Conservation (phyloP, 768 basidiomycete species). For the Leccinum ochraceum region DNA sequence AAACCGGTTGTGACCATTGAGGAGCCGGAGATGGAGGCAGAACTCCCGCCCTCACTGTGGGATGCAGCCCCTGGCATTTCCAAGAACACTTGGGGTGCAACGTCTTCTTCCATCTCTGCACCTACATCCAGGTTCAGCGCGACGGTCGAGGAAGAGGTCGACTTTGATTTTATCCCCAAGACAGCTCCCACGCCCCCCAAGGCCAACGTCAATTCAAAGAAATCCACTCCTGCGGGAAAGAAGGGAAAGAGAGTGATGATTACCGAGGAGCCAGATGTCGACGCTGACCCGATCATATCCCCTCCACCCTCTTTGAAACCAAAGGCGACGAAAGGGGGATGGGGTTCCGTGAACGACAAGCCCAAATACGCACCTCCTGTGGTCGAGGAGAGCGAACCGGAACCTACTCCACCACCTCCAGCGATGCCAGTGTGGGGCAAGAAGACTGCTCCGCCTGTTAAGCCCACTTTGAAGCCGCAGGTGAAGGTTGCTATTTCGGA, state of each 20-base stretch:
- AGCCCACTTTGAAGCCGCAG: slow-evolving; percentile 15
- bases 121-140: slow-evolving; percentile 9
- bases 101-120: slow-evolving; percentile 2
- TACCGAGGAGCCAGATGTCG: slow-evolving; percentile 28
- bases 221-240: slow-evolving; percentile 10
- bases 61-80: slow-evolving; percentile 12
- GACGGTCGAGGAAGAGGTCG: slow-evolving; percentile 13
- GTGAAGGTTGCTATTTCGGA: slow-evolving; percentile 20
- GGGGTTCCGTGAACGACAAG: slow-evolving; percentile 25
- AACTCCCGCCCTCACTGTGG: slow-evolving; percentile 28
- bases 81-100: slow-evolving; percentile 12
- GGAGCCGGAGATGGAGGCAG: slow-evolving; percentile 21
- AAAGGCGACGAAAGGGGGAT: slow-evolving; percentile 16
- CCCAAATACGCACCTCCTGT: slow-evolving; percentile 17
- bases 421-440: slow-evolving; percentile 15
- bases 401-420: slow-evolving; percentile 6
- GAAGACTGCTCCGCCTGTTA: slow-evolving; percentile 4
- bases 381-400: slow-evolving; percentile 15
- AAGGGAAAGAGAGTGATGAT: slow-evolving; percentile 30
- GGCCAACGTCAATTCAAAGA: slow-evolving; percentile 17
- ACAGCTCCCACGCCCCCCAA: slow-evolving; percentile 5
- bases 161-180: neutral
- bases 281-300: slow-evolving; percentile 23
- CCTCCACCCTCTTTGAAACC: slow-evolving; percentile 15
- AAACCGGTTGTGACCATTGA: slow-evolving; percentile 20